Conservation (phyloP, 169 alveolate genomes). For the Eimeria nieschulzi region DNA sequence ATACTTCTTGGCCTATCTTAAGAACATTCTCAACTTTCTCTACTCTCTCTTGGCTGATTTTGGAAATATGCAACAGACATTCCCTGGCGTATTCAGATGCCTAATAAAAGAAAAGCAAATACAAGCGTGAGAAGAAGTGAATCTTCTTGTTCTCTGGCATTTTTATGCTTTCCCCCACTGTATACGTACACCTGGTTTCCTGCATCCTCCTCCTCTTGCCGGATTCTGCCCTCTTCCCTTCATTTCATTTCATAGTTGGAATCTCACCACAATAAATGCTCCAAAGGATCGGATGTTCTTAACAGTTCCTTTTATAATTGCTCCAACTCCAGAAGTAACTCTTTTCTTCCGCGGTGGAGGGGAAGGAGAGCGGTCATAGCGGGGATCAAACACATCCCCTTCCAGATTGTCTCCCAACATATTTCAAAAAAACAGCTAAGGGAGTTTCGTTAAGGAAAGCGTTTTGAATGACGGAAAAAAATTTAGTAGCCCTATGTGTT, state of each 20-base stretch:
- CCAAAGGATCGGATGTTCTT: slow-evolving; percentile 47
- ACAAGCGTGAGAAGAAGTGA: neutral
- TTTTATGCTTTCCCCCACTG: too few relatives aligned
- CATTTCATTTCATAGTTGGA: too few relatives aligned
- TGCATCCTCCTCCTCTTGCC: too few relatives aligned
- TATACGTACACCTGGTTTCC: too few relatives aligned
- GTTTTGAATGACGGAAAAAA: too few relatives aligned
- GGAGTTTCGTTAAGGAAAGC: too few relatives aligned
- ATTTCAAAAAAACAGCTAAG: neutral
- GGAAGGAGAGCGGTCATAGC: slow-evolving; percentile 48
- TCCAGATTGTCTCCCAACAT: slow-evolving; percentile 39
- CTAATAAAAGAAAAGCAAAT: neutral
- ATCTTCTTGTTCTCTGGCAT: too few relatives aligned
- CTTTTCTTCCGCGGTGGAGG: neutral
- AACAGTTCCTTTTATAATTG: slow-evolving; percentile 27
- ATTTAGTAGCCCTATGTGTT: too few relatives aligned
- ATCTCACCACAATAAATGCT: slow-evolving; percentile 37
- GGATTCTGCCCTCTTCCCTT: too few relatives aligned
- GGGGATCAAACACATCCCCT: slow-evolving; percentile 39
- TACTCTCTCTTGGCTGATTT: slow-evolving; percentile 26
- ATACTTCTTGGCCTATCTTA: slow-evolving; percentile 46
- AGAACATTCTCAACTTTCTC: slow-evolving; percentile 40
- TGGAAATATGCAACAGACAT: slow-evolving; percentile 45
- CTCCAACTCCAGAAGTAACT: neutral
- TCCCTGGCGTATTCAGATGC: slow-evolving; percentile 13